Conservation (phyloP, 2,329 filamentous ascomycete genomes). For the Colletotrichum liaoningense region DNA sequence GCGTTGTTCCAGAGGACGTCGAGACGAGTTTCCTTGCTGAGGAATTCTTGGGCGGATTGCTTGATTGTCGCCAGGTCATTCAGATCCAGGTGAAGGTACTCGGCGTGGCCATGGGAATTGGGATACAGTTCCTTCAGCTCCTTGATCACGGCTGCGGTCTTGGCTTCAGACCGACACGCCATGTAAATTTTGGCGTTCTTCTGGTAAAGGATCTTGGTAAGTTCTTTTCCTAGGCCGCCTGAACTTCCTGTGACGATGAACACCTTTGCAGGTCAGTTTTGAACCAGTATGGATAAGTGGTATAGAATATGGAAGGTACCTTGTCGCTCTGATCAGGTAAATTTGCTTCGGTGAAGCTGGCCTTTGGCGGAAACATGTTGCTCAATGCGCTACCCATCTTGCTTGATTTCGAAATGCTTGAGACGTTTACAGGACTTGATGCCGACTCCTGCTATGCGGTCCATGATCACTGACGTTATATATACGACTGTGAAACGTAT, state of each 20-base stretch:
- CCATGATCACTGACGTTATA: not conserved
- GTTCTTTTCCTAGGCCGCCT: slow-evolving; percentile 53
- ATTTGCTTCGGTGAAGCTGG: slow-evolving; percentile 5
- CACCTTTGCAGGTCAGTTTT: slow-evolving; percentile 6
- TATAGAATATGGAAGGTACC: not conserved
- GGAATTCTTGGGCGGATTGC: slow-evolving; percentile 39
- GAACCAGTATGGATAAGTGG: not conserved
- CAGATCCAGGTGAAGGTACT: slow-evolving; percentile 52
- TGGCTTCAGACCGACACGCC: slow-evolving; percentile 49
- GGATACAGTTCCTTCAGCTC: slow-evolving; percentile 37
- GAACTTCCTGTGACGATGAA: slow-evolving; percentile 55
- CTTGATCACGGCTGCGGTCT: not conserved
- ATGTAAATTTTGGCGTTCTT: slow-evolving; percentile 61
- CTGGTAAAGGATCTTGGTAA: slow-evolving; percentile 60
- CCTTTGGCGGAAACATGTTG: not conserved
- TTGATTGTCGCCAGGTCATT: slow-evolving; percentile 41
- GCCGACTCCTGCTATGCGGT: not conserved
- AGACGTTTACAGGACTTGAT: no score
- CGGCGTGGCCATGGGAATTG: slow-evolving; percentile 45
- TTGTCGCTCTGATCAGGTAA: slow-evolving; percentile 14
- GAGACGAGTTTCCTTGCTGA: slow-evolving; percentile 41
- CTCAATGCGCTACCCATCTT: not conserved
- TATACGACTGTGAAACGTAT: not conserved
- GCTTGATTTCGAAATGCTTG: not conserved
- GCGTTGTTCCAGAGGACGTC: slow-evolving; percentile 55